Evolutionary conservation across 345 rosid genomes (phyloP).

Genomic region (Boechera divaricarpa): DNA sequence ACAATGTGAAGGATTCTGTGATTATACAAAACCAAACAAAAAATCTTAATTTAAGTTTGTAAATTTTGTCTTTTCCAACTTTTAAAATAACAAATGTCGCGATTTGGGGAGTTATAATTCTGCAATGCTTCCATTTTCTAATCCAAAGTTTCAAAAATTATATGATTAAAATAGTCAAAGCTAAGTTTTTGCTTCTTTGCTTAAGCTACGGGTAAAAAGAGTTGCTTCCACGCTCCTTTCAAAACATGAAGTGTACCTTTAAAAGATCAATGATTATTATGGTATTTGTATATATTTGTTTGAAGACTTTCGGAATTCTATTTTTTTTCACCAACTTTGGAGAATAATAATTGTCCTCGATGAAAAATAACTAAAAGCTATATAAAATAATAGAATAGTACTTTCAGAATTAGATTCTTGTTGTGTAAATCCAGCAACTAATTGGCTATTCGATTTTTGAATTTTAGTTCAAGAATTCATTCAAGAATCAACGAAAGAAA

Average conservation of each 20-base stretch:
- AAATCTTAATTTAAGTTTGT: conserved; percentile 31
- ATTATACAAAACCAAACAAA: conserved; percentile 23
- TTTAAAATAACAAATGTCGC: not conserved
- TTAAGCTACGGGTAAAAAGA: conserved; percentile 16
- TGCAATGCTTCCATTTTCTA: not conserved
- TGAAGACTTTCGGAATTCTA: conserved; percentile 1
- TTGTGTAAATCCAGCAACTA: not conserved
- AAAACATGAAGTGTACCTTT: not conserved
- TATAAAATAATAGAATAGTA: not conserved
- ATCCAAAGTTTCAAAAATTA: not conserved
- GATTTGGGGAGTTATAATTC: not conserved
- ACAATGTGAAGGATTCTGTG: conserved; percentile 17
- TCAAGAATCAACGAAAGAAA: not conserved
- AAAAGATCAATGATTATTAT: not conserved
- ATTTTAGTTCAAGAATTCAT: conserved; percentile 2
- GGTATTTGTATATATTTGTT: not conserved
- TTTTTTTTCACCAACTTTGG: not conserved
- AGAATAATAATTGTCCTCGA: not conserved
- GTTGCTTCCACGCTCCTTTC: conserved; percentile 5
- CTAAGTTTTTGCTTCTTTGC: conserved; percentile 15
- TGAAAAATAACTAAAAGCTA: not conserved
- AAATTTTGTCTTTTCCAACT: not conserved
- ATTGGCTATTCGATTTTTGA: not conserved
- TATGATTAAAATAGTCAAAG: not conserved
- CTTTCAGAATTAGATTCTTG: not conserved